A percentile compares a stretch with the other conserved stretches of the same genome.
phyloP scores from a whole-genome alignment of 306 rosid species.

The Calophaca sinica region DNA sequence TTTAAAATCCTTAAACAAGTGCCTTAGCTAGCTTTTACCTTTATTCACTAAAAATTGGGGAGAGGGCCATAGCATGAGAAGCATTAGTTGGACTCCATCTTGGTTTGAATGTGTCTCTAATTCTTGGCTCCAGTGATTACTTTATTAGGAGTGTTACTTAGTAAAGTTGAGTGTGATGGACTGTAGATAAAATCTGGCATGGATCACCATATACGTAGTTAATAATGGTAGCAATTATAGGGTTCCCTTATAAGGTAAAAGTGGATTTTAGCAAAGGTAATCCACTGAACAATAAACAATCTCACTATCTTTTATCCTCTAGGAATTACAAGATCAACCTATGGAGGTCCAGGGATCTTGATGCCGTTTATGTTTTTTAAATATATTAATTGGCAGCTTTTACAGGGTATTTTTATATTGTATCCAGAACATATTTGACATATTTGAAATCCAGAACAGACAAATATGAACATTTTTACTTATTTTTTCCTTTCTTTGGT shows the following conservation, averaged over 20 bases:
- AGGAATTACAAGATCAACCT: too few species aligned
- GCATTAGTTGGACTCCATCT: background rate
- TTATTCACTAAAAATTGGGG: too few species aligned
- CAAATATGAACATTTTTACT: background rate
- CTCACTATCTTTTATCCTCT: too few species aligned
- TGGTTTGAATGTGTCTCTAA: constrained; percentile 5
- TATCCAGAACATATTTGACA: background rate
- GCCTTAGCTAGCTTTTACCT: too few species aligned
- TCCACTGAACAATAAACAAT: too few species aligned
- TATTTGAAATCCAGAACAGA: constrained; percentile 18
- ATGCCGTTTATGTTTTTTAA: too few species aligned
- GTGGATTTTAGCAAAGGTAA: too few species aligned
- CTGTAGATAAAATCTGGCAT: constrained; percentile 5
- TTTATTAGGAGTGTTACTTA: constrained; percentile 1
- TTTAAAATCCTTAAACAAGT: too few species aligned
- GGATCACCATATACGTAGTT: background rate
- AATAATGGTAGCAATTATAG: constrained; percentile 7
- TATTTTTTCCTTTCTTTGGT: constrained; percentile 6
- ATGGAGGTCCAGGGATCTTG: too few species aligned
- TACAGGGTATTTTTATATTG: constrained; percentile 22
- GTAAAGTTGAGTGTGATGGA: constrained; percentile 7
- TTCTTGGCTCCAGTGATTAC: background rate
- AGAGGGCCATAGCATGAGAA: background rate
- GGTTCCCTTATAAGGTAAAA: background rate
- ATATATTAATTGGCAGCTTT: background rate